phyloP scores from a whole-genome alignment of 306 rosid genomes.

The Inga oerstediana region DNA sequence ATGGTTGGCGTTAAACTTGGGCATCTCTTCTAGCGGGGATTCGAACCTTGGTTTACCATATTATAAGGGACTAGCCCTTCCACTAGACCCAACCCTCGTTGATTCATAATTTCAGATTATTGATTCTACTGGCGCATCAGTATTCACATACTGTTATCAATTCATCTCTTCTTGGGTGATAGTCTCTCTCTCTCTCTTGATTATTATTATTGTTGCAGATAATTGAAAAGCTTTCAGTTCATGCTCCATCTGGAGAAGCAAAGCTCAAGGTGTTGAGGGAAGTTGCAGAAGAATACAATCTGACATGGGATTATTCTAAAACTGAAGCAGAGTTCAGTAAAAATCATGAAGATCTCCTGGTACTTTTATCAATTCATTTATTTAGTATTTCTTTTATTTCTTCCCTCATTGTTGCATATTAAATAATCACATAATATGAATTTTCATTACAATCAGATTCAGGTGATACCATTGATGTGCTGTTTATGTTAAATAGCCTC shows the following conservation, averaged over 20 bases:
- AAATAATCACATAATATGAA: neutral
- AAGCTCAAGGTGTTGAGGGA: slow-evolving; percentile 88
- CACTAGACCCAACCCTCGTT: neutral
- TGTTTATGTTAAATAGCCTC: neutral
- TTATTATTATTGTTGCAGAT: slow-evolving; percentile 54
- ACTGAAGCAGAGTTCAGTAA: slow-evolving; percentile 79
- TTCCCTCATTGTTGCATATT: slow-evolving; percentile 12
- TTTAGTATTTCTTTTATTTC: neutral
- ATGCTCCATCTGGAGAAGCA: slow-evolving; percentile 73
- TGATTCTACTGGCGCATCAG: slow-evolving; percentile 18
- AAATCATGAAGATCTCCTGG: slow-evolving; percentile 97
- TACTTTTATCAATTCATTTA: slow-evolving; percentile 36
- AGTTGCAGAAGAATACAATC: slow-evolving; percentile 72
- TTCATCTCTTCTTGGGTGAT: slow-evolving; percentile 15
- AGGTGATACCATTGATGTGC: neutral
- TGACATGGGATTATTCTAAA: slow-evolving; percentile 85
- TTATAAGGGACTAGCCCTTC: neutral
- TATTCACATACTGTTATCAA: slow-evolving; percentile 24
- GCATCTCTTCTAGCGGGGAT: neutral
- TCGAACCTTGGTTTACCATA: neutral
- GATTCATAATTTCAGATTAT: slow-evolving; percentile 2
- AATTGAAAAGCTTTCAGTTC: slow-evolving; percentile 88
- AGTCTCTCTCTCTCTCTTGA: neutral
- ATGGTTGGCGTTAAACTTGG: neutral
- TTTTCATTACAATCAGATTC: slow-evolving; percentile 25